A percentile compares a stretch with the other conserved stretches of the same genome.
Conservation (phyloP, 495 filamentous ascomycete genomes). For the Bathelium albidoporum region DNA sequence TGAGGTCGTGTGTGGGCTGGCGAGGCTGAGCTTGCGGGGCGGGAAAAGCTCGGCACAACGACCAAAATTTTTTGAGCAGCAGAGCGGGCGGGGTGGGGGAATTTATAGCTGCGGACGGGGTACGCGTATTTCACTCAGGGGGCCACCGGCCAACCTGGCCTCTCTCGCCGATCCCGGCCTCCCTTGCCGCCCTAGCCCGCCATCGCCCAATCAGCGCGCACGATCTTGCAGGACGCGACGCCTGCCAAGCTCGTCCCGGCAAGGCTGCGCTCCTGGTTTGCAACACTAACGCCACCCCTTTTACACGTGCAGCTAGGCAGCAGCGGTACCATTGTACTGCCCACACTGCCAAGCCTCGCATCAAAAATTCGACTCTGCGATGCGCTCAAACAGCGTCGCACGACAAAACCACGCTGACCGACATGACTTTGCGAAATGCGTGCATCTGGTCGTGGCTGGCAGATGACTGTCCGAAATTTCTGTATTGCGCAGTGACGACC, state of each 20-base stretch:
- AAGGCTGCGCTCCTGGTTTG: neutral
- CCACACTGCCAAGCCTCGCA: no score
- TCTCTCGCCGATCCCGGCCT: neutral
- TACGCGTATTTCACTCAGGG: neutral
- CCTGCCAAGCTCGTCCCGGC: neutral
- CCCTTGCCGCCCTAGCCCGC: neutral
- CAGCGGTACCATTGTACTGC: neutral
- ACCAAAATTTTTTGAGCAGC: neutral
- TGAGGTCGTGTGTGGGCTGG: neutral
- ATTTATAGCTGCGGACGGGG: neutral
- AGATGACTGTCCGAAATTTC: no score
- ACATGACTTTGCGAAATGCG: no score
- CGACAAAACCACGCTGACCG: no score
- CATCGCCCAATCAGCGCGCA: neutral
- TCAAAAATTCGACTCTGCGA: no score
- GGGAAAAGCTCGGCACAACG: neutral
- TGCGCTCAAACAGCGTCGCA: no score
- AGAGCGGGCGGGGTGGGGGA: neutral
- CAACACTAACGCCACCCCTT: neutral
- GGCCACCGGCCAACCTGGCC: neutral
- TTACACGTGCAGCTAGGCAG: neutral
- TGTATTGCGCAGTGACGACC: no score
- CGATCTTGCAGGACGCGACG: constrained; percentile 2
- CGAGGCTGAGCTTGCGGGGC: constrained; percentile 1
- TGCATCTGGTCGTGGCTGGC: no score